Evolutionary conservation across 1,284 basidiomycete species (phyloP).

Genomic region (Austropuccinia psidii): DNA sequence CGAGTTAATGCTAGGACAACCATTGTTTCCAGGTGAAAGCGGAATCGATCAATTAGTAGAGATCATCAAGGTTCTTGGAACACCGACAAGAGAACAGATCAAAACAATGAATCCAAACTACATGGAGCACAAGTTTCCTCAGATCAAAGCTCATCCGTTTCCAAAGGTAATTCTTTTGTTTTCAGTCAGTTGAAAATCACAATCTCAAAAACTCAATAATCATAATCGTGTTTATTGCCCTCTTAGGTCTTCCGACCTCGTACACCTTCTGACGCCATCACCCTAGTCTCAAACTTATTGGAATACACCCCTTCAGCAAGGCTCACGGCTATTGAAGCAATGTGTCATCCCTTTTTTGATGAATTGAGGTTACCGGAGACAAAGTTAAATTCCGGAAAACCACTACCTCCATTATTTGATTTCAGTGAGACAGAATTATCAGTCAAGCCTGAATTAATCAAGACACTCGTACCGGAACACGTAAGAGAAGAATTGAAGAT

Average conservation of each 20-base stretch:
- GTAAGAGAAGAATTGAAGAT: constrained; percentile 73
- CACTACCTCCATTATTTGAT: constrained; percentile 88
- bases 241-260: constrained; percentile 91
- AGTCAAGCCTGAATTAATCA: constrained; percentile 86
- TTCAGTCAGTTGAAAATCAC: neutral
- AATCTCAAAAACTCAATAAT: neutral
- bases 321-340: constrained; percentile 79
- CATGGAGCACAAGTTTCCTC: constrained; percentile 99
- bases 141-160: constrained; percentile 96
- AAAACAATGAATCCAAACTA: constrained; percentile 99
- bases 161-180: constrained; percentile 59
- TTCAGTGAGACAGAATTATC: constrained; percentile 87
- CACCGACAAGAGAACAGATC: constrained; percentile 97
- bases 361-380: constrained; percentile 82
- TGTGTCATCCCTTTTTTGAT: constrained; percentile 86
- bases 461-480: constrained; percentile 79
- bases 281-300: constrained; percentile 84
- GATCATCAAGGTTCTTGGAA: constrained; percentile 99
- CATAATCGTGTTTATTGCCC: constrained; percentile 42
- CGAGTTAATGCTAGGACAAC: constrained; percentile 97
- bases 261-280: constrained; percentile 90
- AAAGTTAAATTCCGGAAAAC: constrained; percentile 92
- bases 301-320: constrained; percentile 95
- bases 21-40: constrained; percentile 96
- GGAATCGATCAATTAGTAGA: constrained; percentile 99